Conservation (phyloP, 2,329 filamentous ascomycete genomes). For the Fusarium temperatum region DNA sequence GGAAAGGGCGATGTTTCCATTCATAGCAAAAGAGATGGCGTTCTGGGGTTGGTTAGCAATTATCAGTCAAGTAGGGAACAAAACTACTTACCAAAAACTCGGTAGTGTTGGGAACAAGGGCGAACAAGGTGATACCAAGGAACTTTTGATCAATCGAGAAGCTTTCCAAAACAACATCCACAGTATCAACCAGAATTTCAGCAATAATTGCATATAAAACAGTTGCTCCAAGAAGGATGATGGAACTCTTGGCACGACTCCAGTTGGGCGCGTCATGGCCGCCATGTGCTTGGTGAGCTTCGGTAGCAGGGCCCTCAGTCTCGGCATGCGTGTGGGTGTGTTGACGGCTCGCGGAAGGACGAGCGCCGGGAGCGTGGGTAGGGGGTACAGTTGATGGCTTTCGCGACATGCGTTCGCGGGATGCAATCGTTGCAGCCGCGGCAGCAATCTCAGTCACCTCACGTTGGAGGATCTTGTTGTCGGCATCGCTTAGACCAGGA, state of each 20-base stretch:
- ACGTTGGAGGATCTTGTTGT: constrained; percentile 82
- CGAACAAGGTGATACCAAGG: constrained; percentile 94
- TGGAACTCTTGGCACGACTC: constrained; percentile 88
- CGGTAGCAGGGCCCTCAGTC: constrained; percentile 46
- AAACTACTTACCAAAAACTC: constrained; percentile 81
- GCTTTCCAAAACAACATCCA: constrained; percentile 92
- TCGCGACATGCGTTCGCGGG: constrained; percentile 69
- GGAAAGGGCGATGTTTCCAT: constrained; percentile 96
- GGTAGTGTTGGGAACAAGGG: constrained; percentile 96
- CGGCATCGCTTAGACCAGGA: constrained; percentile 79
- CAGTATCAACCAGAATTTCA: constrained; percentile 95
- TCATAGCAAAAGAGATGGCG: constrained; percentile 99
- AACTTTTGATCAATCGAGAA: constrained; percentile 97
- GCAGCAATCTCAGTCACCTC: constrained; percentile 95
- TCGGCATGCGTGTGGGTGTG: constrained; percentile 29
- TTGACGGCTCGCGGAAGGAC: constrained; percentile 48
- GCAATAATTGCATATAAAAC: constrained; percentile 95
- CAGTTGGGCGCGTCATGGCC: constrained; percentile 99
- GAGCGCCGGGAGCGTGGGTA: constrained; percentile 23
- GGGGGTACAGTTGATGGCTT: constrained; percentile 48
- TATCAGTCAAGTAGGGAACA: not conserved
- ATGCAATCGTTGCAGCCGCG: constrained; percentile 86
- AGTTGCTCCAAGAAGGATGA: constrained; percentile 89
- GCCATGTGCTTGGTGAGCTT: constrained; percentile 59
- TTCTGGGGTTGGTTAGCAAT: constrained; percentile 65